A percentile compares a stretch with the other conserved stretches of the same genome.
phyloP scores from a whole-genome alignment of 106 monocot species.

The Phalaenopsis equestris region DNA sequence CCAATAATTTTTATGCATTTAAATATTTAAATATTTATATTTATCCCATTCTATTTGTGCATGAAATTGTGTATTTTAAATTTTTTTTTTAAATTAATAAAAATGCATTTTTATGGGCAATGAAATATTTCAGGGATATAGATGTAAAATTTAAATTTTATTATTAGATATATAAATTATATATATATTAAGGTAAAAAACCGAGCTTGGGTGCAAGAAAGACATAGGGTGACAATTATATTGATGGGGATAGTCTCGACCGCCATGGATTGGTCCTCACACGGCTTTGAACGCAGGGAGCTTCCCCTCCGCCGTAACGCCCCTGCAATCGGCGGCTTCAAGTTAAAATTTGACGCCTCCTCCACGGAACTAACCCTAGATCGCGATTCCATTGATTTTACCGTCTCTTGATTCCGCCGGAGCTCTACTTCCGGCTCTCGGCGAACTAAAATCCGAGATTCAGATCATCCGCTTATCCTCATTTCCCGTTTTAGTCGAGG shows the following conservation, averaged over 20 bases:
- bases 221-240: not conserved
- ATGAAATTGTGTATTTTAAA: no score
- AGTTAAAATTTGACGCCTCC: not conserved
- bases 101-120: no score
- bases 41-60: no score
- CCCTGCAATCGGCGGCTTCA: not conserved
- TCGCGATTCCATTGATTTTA: not conserved
- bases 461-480: not conserved
- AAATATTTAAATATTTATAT: no score
- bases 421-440: not conserved
- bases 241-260: not conserved
- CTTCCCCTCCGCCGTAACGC: not conserved
- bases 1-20: no score
- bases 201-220: no score
- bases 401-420: not conserved
- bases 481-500: not conserved
- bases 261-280: not conserved
- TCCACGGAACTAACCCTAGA: not conserved
- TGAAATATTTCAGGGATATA: no score
- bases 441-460: not conserved
- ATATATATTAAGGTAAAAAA: no score
- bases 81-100: no score
- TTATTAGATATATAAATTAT: no score
- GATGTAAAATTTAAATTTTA: no score
- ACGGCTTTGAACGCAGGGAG: constrained; percentile 3